Evolutionary conservation across 148 eudicot species (phyloP).

Genomic region (Rhododendron molle): DNA sequence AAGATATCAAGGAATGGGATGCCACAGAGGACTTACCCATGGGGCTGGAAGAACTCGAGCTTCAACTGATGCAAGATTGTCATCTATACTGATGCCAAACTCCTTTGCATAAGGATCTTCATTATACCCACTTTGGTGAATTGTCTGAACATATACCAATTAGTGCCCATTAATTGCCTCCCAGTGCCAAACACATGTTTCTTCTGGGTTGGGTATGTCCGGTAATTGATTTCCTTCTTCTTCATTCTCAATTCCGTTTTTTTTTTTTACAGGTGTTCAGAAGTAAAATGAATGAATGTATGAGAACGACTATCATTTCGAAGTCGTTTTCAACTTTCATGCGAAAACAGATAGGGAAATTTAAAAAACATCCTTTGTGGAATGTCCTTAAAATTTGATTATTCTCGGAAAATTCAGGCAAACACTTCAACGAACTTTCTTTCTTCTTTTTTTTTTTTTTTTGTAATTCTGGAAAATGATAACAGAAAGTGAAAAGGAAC

Average conservation of each 20-base stretch:
- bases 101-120: conserved; percentile 66
- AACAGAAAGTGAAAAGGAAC: background rate
- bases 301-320: background rate
- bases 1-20: background rate
- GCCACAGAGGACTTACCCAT: conserved; percentile 36
- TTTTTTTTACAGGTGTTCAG: background rate
- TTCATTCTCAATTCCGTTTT: background rate
- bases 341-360: background rate
- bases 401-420: background rate
- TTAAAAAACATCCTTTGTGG: background rate
- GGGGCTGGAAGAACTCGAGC: conserved; percentile 83
- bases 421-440: background rate
- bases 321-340: background rate
- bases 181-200: background rate
- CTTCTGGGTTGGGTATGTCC: background rate
- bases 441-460: background rate
- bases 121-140: conserved; percentile 52
- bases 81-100: conserved; percentile 61
- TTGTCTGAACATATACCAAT: conserved; percentile 37
- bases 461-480: background rate
- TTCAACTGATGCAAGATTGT: conserved; percentile 61
- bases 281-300: background rate
- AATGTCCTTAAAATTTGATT: background rate
- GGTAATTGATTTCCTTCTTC: background rate
- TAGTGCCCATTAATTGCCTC: background rate